These are phyloP conservation scores for Lichtheimia ramosa DNA, from an alignment of 371 early-diverging fungal species.

Conservation along the genomic window DNA sequence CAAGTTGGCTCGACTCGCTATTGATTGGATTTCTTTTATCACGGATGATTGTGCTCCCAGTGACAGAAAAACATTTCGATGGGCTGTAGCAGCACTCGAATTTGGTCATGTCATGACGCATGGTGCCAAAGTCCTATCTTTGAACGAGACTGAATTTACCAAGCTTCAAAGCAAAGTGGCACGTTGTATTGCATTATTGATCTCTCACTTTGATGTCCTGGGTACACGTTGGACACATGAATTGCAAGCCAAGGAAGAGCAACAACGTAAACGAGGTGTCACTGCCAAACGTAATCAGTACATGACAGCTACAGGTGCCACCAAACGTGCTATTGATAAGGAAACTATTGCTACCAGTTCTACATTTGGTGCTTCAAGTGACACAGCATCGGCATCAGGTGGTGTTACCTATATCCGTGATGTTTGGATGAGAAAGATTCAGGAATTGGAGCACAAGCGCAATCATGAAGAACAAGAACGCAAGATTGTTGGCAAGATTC, in stretches of 20 bases:
- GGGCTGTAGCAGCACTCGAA: slow-evolving; percentile 86
- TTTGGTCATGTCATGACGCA: slow-evolving; percentile 80
- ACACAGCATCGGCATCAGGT: slow-evolving; percentile 23
- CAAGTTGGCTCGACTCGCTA: slow-evolving; percentile 69
- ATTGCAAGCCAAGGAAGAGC: slow-evolving; percentile 44
- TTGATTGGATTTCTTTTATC: slow-evolving; percentile 87
- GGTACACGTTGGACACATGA: slow-evolving; percentile 64
- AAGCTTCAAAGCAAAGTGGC: slow-evolving; percentile 72
- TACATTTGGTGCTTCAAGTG: slow-evolving; percentile 44
- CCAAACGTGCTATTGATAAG: slow-evolving; percentile 26
- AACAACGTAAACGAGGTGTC: slow-evolving; percentile 36
- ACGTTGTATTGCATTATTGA: slow-evolving; percentile 78
- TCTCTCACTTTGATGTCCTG: slow-evolving; percentile 79
- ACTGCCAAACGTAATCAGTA: slow-evolving; percentile 42
- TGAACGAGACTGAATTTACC: slow-evolving; percentile 71
- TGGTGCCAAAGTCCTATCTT: slow-evolving; percentile 70
- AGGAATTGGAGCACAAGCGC: slow-evolving; percentile 51
- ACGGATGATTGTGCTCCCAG: slow-evolving; percentile 76
- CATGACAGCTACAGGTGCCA: slow-evolving; percentile 16
- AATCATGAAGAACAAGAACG: slow-evolving; percentile 54
- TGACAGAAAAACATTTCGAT: slow-evolving; percentile 83
- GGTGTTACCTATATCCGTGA: slow-evolving; percentile 52
- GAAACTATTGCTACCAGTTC: slow-evolving; percentile 45
- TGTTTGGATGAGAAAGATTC: slow-evolving; percentile 56
- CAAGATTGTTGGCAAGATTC: slow-evolving; percentile 72